phyloP scores from a whole-genome alignment of 1,139 yeast genomes.

The Saccharomyces hybrid region DNA sequence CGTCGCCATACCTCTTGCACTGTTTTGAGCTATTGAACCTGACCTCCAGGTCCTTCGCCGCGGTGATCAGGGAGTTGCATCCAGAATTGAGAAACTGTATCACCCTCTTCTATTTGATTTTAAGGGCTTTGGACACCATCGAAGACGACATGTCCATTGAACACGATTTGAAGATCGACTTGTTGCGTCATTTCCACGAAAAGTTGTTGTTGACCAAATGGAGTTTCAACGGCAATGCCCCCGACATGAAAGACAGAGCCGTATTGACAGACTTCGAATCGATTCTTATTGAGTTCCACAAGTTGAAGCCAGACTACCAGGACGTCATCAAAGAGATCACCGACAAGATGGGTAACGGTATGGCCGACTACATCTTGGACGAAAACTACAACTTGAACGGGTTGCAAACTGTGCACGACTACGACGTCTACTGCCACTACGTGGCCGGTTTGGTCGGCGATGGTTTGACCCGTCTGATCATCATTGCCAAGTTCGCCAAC shows the following conservation, averaged over 20 bases:
- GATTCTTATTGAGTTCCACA: constrained; percentile 63
- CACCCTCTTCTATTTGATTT: constrained; percentile 73
- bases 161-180: constrained; percentile 61
- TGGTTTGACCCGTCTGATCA: constrained; percentile 78
- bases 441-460: constrained; percentile 98
- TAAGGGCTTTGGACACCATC: constrained; percentile 89
- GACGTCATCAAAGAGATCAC: constrained; percentile 73
- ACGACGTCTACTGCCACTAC: constrained; percentile 87
- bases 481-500: constrained; percentile 58
- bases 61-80: constrained; percentile 84
- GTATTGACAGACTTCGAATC: constrained; percentile 71
- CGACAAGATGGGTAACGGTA: constrained; percentile 86
- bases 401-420: constrained; percentile 68
- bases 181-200: constrained; percentile 59
- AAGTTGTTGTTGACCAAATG: constrained; percentile 61
- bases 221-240: constrained; percentile 71
- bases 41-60: constrained; percentile 87
- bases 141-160: constrained; percentile 93
- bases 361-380: constrained; percentile 87
- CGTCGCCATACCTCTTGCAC: constrained; percentile 43
- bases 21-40: constrained; percentile 61
- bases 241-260: constrained; percentile 70
- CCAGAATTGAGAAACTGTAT: constrained; percentile 82
- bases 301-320: constrained; percentile 68
- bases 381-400: constrained; percentile 76